Conservation (phyloP, 768 basidiomycete genomes). For the Amanita exitialis region DNA sequence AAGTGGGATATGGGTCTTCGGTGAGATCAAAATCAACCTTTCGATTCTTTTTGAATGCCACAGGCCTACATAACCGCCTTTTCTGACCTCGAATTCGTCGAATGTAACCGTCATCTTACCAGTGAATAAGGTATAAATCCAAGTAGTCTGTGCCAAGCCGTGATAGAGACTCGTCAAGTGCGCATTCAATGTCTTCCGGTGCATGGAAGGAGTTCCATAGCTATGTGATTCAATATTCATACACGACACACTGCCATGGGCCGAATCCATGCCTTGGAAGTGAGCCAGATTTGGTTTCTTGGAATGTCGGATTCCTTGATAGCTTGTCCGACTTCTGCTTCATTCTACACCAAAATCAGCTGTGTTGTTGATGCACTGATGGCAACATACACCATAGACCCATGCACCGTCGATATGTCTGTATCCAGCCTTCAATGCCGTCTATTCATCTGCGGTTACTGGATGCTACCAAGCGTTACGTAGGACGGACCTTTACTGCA, state of each 20-base stretch:
- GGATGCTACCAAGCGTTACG: not conserved
- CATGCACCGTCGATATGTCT: slow-evolving; percentile 69
- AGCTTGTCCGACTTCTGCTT: slow-evolving; percentile 59
- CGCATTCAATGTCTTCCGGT: slow-evolving; percentile 60
- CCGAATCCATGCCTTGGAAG: slow-evolving; percentile 36
- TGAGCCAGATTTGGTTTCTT: slow-evolving; percentile 59
- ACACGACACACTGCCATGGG: not conserved
- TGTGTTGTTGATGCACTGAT: not conserved
- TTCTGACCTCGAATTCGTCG: not conserved
- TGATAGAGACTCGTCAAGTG: slow-evolving; percentile 54
- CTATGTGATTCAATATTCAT: not conserved
- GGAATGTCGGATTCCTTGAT: slow-evolving; percentile 48
- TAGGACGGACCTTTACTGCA: slow-evolving; percentile 44
- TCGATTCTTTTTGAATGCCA: slow-evolving; percentile 53
- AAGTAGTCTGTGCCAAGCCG: slow-evolving; percentile 61
- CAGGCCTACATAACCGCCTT: slow-evolving; percentile 32
- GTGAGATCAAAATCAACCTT: slow-evolving; percentile 38
- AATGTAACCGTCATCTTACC: slow-evolving; percentile 28
- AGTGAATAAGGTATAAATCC: slow-evolving; percentile 77
- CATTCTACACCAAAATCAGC: slow-evolving; percentile 34
- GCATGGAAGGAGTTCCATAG: slow-evolving; percentile 74
- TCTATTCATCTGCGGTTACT: slow-evolving; percentile 18
- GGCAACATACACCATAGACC: slow-evolving; percentile 43
- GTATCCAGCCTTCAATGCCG: slow-evolving; percentile 54
- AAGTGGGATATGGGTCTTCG: slow-evolving; percentile 65